These are phyloP conservation scores for Trametes punicea DNA, from an alignment of 768 basidiomycete genomes.

Conservation along the genomic window DNA sequence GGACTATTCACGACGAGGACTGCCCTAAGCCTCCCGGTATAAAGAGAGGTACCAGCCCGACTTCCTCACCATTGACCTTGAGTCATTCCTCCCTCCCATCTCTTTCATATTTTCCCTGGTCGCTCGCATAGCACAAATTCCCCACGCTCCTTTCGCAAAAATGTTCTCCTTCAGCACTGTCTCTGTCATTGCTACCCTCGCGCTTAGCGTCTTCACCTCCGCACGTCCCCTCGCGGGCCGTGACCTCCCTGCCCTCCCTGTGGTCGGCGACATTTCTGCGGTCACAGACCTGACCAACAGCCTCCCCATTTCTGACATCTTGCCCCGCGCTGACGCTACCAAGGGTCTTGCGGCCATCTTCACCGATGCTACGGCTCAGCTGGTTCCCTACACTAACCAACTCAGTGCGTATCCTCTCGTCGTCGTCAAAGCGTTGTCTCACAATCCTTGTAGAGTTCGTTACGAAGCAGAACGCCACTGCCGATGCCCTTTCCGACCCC, in stretches of 20 bases:
- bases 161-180: slow-evolving; percentile 37
- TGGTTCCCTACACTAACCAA: slow-evolving; percentile 13
- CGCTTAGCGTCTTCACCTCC: slow-evolving; percentile 22
- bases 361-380: slow-evolving; percentile 14
- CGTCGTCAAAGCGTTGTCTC: neutral
- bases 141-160: slow-evolving; percentile 32
- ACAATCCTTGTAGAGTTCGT: slow-evolving; percentile 25
- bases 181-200: slow-evolving; percentile 26
- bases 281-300: neutral
- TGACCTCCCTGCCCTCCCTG: neutral
- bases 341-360: slow-evolving; percentile 30
- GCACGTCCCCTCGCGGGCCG: slow-evolving; percentile 16
- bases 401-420: slow-evolving; percentile 28
- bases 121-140: slow-evolving; percentile 20
- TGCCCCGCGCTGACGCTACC: slow-evolving; percentile 17
- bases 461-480: slow-evolving; percentile 25
- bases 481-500: slow-evolving; percentile 21
- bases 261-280: neutral
- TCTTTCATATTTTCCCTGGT: neutral
- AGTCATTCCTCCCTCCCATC: slow-evolving; percentile 11
- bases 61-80: slow-evolving; percentile 17
- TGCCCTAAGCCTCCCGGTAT: slow-evolving; percentile 3
- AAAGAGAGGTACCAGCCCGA: neutral
- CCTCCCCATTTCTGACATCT: slow-evolving; percentile 7
- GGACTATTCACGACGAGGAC: neutral